phyloP scores from a whole-genome alignment of 305 asterid species.

The Fraxinus xanthoxyloides region DNA sequence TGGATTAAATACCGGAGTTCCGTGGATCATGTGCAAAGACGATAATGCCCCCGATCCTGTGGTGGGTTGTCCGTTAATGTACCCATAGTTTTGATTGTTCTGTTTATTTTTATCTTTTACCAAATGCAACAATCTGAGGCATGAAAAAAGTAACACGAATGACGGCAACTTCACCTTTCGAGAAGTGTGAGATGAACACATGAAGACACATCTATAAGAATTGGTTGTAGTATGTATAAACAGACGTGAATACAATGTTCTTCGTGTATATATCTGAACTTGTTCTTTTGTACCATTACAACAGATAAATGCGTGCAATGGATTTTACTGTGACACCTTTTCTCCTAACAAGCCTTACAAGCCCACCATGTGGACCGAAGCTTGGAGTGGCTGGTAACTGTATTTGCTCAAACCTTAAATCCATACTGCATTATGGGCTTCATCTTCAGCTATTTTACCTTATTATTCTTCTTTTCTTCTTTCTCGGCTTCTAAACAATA shows the following conservation, averaged over 20 bases:
- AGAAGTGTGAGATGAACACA: not conserved
- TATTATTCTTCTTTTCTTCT: constrained; percentile 6
- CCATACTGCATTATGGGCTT: not conserved
- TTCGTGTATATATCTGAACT: not conserved
- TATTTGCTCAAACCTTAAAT: not conserved
- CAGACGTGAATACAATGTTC: not conserved
- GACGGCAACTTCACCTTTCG: not conserved
- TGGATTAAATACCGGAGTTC: constrained; percentile 59
- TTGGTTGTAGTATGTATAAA: not conserved
- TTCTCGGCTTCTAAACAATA: not conserved
- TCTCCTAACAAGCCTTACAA: constrained; percentile 67
- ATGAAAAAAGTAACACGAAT: not conserved
- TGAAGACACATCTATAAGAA: not conserved
- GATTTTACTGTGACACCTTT: constrained; percentile 57
- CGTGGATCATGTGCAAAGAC: constrained; percentile 76
- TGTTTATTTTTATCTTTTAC: not conserved
- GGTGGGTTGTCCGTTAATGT: constrained; percentile 28
- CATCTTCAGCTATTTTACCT: not conserved
- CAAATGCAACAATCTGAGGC: not conserved
- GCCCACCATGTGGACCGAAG: constrained; percentile 69
- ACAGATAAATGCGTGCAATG: constrained; percentile 70
- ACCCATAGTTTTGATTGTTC: not conserved
- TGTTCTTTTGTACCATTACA: not conserved
- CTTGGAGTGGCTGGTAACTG: constrained; percentile 70
- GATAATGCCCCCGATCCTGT: constrained; percentile 71